phyloP scores from a whole-genome alignment of 257 asterid species.

The Forsythia suspensa region DNA sequence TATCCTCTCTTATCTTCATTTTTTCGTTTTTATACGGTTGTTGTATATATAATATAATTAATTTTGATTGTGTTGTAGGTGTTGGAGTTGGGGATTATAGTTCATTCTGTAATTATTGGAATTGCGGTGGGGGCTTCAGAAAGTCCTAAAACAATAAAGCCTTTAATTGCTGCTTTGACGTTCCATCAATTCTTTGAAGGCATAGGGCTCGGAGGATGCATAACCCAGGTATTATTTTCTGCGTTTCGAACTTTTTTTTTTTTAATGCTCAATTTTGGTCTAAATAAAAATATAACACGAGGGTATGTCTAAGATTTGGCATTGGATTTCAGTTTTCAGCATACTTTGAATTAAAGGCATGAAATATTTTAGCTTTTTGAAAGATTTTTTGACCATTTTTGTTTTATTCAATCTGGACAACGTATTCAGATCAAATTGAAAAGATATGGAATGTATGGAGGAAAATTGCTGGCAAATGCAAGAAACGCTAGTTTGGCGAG shows the following conservation, averaged over 20 bases:
- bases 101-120: constrained; percentile 37
- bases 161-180: constrained; percentile 31
- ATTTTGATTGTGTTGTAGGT: constrained; percentile 13
- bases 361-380: neutral
- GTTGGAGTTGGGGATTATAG: constrained; percentile 37
- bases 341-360: too few relatives aligned
- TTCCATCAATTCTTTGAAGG: constrained; percentile 43
- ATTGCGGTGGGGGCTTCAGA: constrained; percentile 35
- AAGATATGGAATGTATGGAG: too few relatives aligned
- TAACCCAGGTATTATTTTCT: constrained; percentile 22
- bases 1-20: neutral
- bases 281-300: too few relatives aligned
- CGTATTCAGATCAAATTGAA: too few relatives aligned
- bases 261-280: too few relatives aligned
- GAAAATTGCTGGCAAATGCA: too few relatives aligned
- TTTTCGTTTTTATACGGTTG: neutral
- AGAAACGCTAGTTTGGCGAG: too few relatives aligned
- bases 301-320: too few relatives aligned
- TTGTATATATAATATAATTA: neutral
- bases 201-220: constrained; percentile 37
- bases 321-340: neutral
- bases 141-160: constrained; percentile 27
- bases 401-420: too few relatives aligned
- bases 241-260: neutral
- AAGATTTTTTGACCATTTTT: neutral